Percentiles rank a stretch among this genome's conserved stretches.
These are phyloP conservation scores for Centaurea solstitialis DNA, from an alignment of 129 eudicot genomes.

Conservation along the genomic window DNA sequence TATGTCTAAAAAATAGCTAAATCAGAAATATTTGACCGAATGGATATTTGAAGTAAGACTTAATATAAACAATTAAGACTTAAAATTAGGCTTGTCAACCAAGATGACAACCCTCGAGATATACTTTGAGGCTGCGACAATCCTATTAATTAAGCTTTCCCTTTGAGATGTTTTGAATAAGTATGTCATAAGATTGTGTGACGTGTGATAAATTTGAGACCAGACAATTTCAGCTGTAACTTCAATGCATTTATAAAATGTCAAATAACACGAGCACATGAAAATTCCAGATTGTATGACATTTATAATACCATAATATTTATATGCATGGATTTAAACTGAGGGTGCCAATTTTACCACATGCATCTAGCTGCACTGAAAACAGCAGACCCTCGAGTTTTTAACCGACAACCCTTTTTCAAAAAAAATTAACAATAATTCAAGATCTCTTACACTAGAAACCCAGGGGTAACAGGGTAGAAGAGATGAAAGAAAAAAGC, in stretches of 20 bases:
- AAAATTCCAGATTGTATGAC: not conserved
- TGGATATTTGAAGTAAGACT: no score
- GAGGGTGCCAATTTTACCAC: not conserved
- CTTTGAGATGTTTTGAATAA: no score
- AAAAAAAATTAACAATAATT: not conserved
- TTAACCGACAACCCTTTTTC: not conserved
- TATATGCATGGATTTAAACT: not conserved
- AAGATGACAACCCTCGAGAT: no score
- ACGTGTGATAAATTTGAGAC: not conserved
- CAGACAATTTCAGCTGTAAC: not conserved
- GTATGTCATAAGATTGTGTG: not conserved
- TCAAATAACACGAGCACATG: not conserved
- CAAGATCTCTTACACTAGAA: not conserved
- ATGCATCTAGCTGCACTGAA: constrained; percentile 1
- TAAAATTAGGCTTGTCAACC: no score
- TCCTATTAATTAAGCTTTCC: no score
- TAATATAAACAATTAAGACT: no score
- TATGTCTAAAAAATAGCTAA: no score
- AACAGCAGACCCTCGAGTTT: not conserved
- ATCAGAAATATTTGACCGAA: no score
- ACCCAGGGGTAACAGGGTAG: not conserved
- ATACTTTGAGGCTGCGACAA: no score
- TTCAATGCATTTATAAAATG: not conserved
- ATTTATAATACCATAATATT: not conserved
- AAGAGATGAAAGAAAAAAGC: not conserved